Percentiles rank a stretch among this genome's conserved stretches.
Conservation (phyloP, 257 asterid species). For the Henckelia pumila region DNA sequence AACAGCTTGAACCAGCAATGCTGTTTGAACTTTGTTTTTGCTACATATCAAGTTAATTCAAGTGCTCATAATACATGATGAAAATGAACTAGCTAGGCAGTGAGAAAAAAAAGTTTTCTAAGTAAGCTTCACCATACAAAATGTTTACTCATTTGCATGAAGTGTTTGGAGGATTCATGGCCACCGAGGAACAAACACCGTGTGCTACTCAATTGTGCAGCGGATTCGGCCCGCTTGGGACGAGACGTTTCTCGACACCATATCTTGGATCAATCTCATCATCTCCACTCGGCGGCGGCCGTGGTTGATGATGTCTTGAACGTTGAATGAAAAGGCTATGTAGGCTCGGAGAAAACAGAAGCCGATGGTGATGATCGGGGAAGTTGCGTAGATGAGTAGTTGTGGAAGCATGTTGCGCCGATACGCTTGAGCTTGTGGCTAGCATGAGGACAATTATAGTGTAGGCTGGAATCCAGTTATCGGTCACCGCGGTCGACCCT, state of each 20-base stretch:
- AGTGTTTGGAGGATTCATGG: neutral
- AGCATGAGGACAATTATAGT: slow-evolving; percentile 11
- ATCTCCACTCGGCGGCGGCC: slow-evolving; percentile 7
- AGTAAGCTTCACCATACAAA: neutral
- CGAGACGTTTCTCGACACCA: slow-evolving; percentile 32
- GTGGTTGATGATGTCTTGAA: slow-evolving; percentile 14
- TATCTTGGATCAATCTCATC: slow-evolving; percentile 30
- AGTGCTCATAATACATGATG: slow-evolving; percentile 16
- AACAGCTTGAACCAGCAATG: neutral
- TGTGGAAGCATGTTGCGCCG: neutral
- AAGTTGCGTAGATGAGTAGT: slow-evolving; percentile 1
- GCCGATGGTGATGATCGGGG: neutral
- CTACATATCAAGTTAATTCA: neutral
- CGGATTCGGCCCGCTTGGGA: slow-evolving; percentile 43
- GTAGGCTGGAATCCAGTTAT: slow-evolving; percentile 9
- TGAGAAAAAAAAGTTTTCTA: neutral
- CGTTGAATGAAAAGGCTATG: slow-evolving; percentile 10
- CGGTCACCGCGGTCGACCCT: slow-evolving; percentile 15
- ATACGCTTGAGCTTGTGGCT: slow-evolving; percentile 15
- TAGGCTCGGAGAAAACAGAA: slow-evolving; percentile 3
- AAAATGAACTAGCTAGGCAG: neutral
- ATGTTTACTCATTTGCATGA: neutral
- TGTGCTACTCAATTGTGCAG: slow-evolving; percentile 32
- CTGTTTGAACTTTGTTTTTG: neutral
- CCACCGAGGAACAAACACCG: neutral